Evolutionary conservation across 176 grass and related monocot species (phyloP).

Genomic region (Aegilops tauschii): DNA sequence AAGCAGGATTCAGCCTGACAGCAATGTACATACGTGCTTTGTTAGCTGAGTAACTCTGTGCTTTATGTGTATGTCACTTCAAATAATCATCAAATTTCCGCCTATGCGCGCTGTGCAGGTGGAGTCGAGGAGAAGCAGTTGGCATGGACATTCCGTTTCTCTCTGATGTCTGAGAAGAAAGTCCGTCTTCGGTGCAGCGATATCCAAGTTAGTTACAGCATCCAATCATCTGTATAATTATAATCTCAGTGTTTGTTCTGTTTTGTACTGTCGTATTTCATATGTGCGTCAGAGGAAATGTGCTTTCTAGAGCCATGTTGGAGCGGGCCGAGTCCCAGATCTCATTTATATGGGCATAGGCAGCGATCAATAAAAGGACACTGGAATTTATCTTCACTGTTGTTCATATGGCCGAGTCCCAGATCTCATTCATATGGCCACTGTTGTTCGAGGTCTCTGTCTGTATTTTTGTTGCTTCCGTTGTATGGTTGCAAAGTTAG

Average conservation of each 20-base stretch:
- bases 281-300: background rate
- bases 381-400: background rate
- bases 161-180: slow-evolving; percentile 95
- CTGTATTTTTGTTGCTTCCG: too few relatives aligned
- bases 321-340: background rate
- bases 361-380: background rate
- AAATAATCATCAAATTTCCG: slow-evolving; percentile 61
- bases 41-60: too few relatives aligned
- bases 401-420: too few relatives aligned
- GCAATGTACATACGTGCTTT: too few relatives aligned
- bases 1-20: too few relatives aligned
- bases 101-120: slow-evolving; percentile 40
- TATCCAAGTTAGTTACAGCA: slow-evolving; percentile 59
- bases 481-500: too few relatives aligned
- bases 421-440: too few relatives aligned
- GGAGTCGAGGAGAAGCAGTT: slow-evolving; percentile 68
- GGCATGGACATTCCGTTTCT: slow-evolving; percentile 91
- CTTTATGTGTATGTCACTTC: too few relatives aligned
- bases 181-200: background rate
- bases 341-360: background rate
- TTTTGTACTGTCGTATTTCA: slow-evolving; percentile 5
- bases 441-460: too few relatives aligned
- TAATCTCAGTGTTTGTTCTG: background rate
- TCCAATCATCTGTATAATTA: background rate
- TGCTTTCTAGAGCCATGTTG: background rate